Base-by-base conservation (phyloP, 192 early-diverging fungal species). In the Phycomyces blakesleeanus region DNA sequence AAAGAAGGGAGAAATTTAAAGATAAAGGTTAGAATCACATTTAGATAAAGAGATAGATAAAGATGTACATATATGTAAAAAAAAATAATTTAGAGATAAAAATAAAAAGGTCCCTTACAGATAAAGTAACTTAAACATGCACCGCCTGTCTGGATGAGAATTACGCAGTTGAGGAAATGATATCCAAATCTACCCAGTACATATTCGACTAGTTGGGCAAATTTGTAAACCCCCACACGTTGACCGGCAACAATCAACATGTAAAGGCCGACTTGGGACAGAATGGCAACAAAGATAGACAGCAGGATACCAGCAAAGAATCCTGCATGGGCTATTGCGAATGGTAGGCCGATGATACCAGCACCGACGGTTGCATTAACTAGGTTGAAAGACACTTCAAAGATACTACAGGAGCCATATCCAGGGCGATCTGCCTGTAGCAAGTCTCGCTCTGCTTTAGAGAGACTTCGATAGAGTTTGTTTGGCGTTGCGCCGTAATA, bases 361-460 rank as follows among this genome's bases (percentile, higher is more conserved):
- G 87, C 85, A 15, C 87, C 87, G 25, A 87, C 81, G 11, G 84
- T 84, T 2, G 86, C 86, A 63, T 89, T 89, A 58, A 89, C 82
- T 41, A 89, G 75, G 70, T 85, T 87, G 70, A 85, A 80, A 20
- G 85, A 68, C 22, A 79, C 74, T 52, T 81, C 71, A 16, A 74
- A 18, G 18, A 60, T 38, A 16, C 74, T 62, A n/a, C 76, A 66
- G 7, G 65, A 61, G 14, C 79, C 79, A 54, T 77, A 68, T 21
- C 76, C 79, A 29, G 72, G 76, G 10, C 62, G 61, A 56, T 81
- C 72, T 0, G 68, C 42, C 39, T 76, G 74, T 26, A 75, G 52
- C 29, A 70, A 29, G 51, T 69, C 72, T 40, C 49, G 55, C 37
- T 63, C 66, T 22, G 67, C 53, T 41, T 60, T 59, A 44, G 57